phyloP scores from a whole-genome alignment of 2,329 filamentous ascomycete genomes.

The Arthrobotrys sphaeroides region DNA sequence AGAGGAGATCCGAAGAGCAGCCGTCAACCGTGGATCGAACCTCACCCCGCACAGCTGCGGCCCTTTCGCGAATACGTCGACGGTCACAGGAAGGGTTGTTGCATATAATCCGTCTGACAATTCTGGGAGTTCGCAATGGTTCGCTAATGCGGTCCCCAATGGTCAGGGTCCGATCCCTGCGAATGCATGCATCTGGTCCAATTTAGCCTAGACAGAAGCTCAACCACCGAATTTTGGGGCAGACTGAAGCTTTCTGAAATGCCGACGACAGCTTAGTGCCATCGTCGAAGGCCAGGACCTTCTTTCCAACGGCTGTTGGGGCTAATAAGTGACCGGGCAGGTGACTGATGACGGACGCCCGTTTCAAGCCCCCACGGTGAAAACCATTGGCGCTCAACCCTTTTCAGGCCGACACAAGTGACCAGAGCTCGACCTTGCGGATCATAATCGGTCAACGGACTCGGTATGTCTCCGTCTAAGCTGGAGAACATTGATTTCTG shows the following conservation, averaged over 20 bases:
- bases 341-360: slow-evolving; percentile 29
- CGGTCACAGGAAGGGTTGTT: not conserved
- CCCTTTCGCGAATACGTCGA: too few species aligned
- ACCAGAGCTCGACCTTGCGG: slow-evolving; percentile 17
- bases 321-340: slow-evolving; percentile 33
- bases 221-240: slow-evolving; percentile 2
- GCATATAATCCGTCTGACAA: not conserved
- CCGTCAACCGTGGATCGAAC: too few species aligned
- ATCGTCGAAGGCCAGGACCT: slow-evolving; percentile 28
- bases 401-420: slow-evolving; percentile 14
- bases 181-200: not conserved
- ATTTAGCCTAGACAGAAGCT: slow-evolving; percentile 25
- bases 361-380: slow-evolving; percentile 12
- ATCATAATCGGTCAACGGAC: slow-evolving; percentile 24
- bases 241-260: not conserved
- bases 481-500: not conserved
- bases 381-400: slow-evolving; percentile 19
- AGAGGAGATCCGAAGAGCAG: too few species aligned
- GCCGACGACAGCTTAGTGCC: slow-evolving; percentile 36
- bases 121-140: slow-evolving; percentile 14
- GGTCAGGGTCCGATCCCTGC: slow-evolving; percentile 25
- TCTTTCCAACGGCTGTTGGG: slow-evolving; percentile 40
- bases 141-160: slow-evolving; percentile 30
- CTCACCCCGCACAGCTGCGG: slow-evolving; percentile 3
- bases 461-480: slow-evolving; percentile 44